Conservation (phyloP, 805 yeast species). For the Candida qinlingensis region DNA sequence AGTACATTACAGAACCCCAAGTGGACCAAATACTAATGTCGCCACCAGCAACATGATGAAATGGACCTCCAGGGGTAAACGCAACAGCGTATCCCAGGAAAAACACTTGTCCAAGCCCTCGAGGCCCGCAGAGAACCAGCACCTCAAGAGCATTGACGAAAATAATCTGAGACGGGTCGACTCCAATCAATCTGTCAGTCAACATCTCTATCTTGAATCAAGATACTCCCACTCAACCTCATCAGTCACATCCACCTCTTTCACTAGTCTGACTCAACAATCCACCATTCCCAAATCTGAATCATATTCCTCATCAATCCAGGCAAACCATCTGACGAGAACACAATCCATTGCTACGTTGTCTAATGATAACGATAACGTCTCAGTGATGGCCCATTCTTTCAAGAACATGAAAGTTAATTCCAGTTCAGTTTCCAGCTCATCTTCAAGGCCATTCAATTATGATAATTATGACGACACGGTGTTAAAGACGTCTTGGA, state of each 20-base stretch:
- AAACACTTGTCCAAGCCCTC: slow-evolving; percentile 7
- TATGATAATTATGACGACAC: slow-evolving; percentile 33
- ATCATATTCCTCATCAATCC: slow-evolving; percentile 2
- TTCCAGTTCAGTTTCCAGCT: slow-evolving; percentile 4
- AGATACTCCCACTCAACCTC: neutral
- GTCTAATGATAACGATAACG: slow-evolving; percentile 2
- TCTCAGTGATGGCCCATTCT: neutral
- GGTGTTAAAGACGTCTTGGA: slow-evolving; percentile 52
- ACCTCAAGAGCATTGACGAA: slow-evolving; percentile 4
- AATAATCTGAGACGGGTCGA: neutral
- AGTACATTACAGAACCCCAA: too few species aligned
- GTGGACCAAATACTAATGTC: neutral
- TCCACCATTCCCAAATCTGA: slow-evolving; percentile 4
- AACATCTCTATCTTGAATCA: neutral
- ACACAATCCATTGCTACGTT: slow-evolving; percentile 7
- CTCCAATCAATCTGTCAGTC: neutral
- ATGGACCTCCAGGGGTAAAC: slow-evolving; percentile 25
- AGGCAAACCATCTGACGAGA: slow-evolving; percentile 1
- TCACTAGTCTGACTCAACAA: neutral
- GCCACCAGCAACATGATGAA: slow-evolving; percentile 21
- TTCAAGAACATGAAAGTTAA: neutral
- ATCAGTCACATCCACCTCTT: neutral
- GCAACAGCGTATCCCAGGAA: slow-evolving; percentile 21
- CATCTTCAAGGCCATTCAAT: slow-evolving; percentile 19
- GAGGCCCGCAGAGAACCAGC: neutral